Conservation (phyloP, 495 filamentous ascomycete genomes). For the Penicillium paxilli region DNA sequence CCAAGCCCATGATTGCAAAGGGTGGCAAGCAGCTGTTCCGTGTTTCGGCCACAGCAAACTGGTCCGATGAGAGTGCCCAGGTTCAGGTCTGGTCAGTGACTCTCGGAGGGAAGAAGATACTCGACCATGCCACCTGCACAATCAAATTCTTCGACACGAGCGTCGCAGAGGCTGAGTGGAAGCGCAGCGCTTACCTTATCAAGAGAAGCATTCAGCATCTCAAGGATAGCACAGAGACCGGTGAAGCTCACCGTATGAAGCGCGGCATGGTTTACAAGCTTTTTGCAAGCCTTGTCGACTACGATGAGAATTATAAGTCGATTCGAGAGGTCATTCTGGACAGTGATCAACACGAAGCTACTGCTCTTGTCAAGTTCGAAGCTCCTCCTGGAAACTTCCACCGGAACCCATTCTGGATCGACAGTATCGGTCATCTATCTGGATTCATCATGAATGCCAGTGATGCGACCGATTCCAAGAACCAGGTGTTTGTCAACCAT, state of each 20-base stretch:
- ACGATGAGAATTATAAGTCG: conserved; percentile 64
- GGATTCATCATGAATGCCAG: conserved; percentile 83
- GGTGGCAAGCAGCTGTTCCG: conserved; percentile 50
- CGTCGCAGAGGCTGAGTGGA: conserved; percentile 41
- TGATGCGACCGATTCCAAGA: conserved; percentile 67
- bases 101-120: conserved; percentile 44
- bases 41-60: conserved; percentile 37
- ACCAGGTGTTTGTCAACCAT: conserved; percentile 74
- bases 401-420: conserved; percentile 72
- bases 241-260: conserved; percentile 58
- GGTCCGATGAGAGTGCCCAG: conserved; percentile 26
- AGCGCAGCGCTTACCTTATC: conserved; percentile 47
- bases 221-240: conserved; percentile 47
- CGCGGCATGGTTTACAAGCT: conserved; percentile 77
- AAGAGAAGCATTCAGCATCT: conserved; percentile 48
- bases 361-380: conserved; percentile 67
- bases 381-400: conserved; percentile 62
- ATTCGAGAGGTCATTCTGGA: conserved; percentile 78
- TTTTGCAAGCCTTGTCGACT: conserved; percentile 70
- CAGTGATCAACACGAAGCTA: conserved; percentile 69
- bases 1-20: conserved; percentile 69
- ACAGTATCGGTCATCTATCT: conserved; percentile 61
- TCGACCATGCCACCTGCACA: conserved; percentile 51
- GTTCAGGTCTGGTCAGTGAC: conserved; percentile 44
- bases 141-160: conserved; percentile 42